phyloP scores from a whole-genome alignment of 768 basidiomycete species.

The Boletus vermiculosoides region DNA sequence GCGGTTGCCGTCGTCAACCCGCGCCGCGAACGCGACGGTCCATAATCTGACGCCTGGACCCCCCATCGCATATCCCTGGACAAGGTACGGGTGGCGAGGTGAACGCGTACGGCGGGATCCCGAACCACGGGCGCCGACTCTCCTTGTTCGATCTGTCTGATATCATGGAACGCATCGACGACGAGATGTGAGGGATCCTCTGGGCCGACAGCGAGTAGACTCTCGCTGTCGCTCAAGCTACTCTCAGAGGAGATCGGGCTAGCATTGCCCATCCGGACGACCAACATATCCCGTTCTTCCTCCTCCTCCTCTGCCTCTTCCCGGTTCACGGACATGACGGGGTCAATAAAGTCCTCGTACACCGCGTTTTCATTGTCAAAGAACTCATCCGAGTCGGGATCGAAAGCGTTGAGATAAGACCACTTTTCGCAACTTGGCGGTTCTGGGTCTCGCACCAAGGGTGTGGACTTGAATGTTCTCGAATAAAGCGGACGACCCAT shows the following conservation, averaged over 20 bases:
- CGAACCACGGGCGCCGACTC: not conserved
- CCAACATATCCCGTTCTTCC: constrained; percentile 34
- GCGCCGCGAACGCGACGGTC: constrained; percentile 9
- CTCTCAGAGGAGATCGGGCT: constrained; percentile 41
- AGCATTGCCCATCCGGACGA: constrained; percentile 31
- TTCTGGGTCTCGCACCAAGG: constrained; percentile 48
- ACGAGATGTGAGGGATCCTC: constrained; percentile 43
- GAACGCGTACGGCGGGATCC: constrained; percentile 22
- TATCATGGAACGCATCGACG: constrained; percentile 35
- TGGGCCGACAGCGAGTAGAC: constrained; percentile 46
- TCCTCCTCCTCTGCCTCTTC: constrained; percentile 25
- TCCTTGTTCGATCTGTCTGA: constrained; percentile 22
- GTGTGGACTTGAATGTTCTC: constrained; percentile 36
- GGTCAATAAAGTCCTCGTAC: constrained; percentile 65
- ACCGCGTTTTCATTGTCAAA: constrained; percentile 55
- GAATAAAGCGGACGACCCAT: constrained; percentile 68
- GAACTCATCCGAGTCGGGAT: constrained; percentile 81
- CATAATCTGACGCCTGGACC: not conserved
- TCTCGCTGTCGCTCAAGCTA: constrained; percentile 46
- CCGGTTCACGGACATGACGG: constrained; percentile 20
- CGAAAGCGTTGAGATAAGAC: constrained; percentile 66
- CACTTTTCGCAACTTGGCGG: constrained; percentile 50
- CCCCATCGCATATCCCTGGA: constrained; percentile 12
- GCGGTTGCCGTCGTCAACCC: not conserved
- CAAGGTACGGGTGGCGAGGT: constrained; percentile 20